phyloP scores from a whole-genome alignment of 2,329 filamentous ascomycete species.

The Aulographum hederae region DNA sequence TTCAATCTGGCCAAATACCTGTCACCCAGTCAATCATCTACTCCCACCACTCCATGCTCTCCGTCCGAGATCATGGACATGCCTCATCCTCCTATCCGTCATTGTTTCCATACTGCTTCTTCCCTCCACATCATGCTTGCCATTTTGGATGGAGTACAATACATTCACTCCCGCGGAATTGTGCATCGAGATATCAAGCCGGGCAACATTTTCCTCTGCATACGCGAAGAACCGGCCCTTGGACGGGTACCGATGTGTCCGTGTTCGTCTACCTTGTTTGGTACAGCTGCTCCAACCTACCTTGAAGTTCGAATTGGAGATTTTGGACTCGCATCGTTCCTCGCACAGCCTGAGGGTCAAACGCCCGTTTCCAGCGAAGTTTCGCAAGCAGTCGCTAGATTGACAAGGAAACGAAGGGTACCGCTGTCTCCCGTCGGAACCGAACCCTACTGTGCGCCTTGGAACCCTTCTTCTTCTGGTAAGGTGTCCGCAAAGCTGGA shows the following conservation, averaged over 20 bases:
- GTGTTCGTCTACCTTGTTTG: not conserved
- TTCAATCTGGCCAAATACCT: constrained; percentile 43
- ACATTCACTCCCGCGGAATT: constrained; percentile 41
- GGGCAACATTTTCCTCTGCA: constrained; percentile 45
- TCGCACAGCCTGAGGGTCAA: constrained; percentile 21
- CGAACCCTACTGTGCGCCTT: constrained; percentile 43
- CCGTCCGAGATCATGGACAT: constrained; percentile 6
- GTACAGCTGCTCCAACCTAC: constrained; percentile 14
- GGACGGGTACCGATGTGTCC: constrained; percentile 13
- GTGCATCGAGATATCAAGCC: constrained; percentile 52
- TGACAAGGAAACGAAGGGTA: too few species aligned
- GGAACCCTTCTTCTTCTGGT: constrained; percentile 25
- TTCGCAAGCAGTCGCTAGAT: constrained; percentile 4
- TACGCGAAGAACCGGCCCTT: too few species aligned
- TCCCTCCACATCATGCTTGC: constrained; percentile 38
- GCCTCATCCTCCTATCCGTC: too few species aligned
- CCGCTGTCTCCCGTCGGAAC: constrained; percentile 35
- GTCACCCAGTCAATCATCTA: constrained; percentile 4
- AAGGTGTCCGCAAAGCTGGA: constrained; percentile 35
- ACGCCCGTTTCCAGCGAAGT: constrained; percentile 10
- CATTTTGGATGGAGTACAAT: constrained; percentile 44
- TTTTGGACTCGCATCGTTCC: constrained; percentile 45
- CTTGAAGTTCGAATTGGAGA: constrained; percentile 46
- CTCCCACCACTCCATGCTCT: too few species aligned
- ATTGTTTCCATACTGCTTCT: constrained; percentile 44